phyloP scores from a whole-genome alignment of 2,329 filamentous ascomycete species.

The Arthrobotrys conoides region DNA sequence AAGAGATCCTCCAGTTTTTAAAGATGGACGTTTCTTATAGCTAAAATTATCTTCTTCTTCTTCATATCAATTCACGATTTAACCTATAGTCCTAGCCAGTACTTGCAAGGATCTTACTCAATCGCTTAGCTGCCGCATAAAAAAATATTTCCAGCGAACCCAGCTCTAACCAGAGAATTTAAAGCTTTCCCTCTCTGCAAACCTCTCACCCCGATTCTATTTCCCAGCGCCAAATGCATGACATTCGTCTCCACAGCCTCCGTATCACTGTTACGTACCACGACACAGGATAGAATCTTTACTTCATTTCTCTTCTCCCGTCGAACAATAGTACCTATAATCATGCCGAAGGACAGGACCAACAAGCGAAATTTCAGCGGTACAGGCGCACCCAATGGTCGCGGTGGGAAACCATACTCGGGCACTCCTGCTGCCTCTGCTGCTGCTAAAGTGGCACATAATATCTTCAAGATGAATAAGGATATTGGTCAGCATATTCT shows the following conservation, averaged over 20 bases:
- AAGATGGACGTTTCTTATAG: no score
- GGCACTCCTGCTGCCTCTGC: constrained; percentile 65
- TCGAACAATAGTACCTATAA: constrained; percentile 9
- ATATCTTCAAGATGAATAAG: constrained; percentile 98
- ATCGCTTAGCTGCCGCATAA: constrained; percentile 51
- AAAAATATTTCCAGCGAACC: constrained; percentile 42
- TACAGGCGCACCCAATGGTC: constrained; percentile 37
- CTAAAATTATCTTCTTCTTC: background rate
- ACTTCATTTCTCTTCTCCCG: constrained; percentile 1
- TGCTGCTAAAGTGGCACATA: constrained; percentile 75
- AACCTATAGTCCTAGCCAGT: constrained; percentile 5
- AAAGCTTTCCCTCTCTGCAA: constrained; percentile 18
- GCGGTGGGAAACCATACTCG: constrained; percentile 43
- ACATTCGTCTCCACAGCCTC: constrained; percentile 56
- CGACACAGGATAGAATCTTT: constrained; percentile 57
- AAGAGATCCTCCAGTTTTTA: background rate
- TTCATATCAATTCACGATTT: background rate
- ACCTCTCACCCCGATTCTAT: constrained; percentile 1
- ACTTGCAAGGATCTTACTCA: constrained; percentile 15
- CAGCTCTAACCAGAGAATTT: constrained; percentile 20
- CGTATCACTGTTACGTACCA: constrained; percentile 50
- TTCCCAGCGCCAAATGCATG: constrained; percentile 60
- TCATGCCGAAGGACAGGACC: constrained; percentile 56
- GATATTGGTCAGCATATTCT: constrained; percentile 91
- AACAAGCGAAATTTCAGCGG: constrained; percentile 47